Evolutionary conservation across 1,284 basidiomycete genomes (phyloP).

Genomic region (Malassezia pachydermatis): DNA sequence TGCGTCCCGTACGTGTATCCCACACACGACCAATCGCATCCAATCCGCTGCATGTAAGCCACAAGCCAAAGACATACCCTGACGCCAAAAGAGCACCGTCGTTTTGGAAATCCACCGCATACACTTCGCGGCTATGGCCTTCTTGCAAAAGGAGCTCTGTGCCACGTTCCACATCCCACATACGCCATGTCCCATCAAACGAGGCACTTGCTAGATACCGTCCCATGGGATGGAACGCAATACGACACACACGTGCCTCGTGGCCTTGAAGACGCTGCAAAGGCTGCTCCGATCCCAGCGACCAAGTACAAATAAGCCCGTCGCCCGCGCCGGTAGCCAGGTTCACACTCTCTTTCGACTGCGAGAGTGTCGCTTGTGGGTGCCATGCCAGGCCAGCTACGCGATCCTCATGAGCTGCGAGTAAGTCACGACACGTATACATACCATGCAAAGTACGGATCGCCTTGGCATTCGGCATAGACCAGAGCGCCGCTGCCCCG

Average conservation of each 20-base stretch:
- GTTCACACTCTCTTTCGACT: conserved; percentile 63
- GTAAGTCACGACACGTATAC: neutral
- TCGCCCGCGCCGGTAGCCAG: conserved; percentile 86
- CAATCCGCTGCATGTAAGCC: conserved; percentile 59
- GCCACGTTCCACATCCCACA: conserved; percentile 79
- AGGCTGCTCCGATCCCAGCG: conserved; percentile 59
- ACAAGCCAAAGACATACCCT: conserved; percentile 62
- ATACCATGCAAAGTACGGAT: conserved; percentile 13
- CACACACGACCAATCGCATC: conserved; percentile 95
- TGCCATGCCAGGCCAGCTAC: conserved; percentile 97
- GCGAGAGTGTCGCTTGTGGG: conserved; percentile 76
- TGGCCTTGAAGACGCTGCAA: conserved; percentile 76
- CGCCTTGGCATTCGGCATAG: conserved; percentile 61
- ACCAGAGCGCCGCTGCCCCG: conserved; percentile 86
- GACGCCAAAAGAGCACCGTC: conserved; percentile 87
- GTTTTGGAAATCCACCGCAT: conserved; percentile 83
- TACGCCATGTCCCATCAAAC: conserved; percentile 95
- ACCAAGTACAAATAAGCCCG: conserved; percentile 72
- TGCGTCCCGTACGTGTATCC: conserved; percentile 87
- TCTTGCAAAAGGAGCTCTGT: conserved; percentile 83
- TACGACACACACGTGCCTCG: conserved; percentile 75
- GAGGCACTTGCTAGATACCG: conserved; percentile 84
- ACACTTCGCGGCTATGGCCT: conserved; percentile 94
- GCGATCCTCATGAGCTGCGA: conserved; percentile 68
- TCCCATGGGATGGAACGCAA: conserved; percentile 92